Percentiles rank a stretch among this genome's conserved stretches.
Conservation (phyloP, 768 basidiomycete genomes). For the Coprinellus aureogranulatus region DNA sequence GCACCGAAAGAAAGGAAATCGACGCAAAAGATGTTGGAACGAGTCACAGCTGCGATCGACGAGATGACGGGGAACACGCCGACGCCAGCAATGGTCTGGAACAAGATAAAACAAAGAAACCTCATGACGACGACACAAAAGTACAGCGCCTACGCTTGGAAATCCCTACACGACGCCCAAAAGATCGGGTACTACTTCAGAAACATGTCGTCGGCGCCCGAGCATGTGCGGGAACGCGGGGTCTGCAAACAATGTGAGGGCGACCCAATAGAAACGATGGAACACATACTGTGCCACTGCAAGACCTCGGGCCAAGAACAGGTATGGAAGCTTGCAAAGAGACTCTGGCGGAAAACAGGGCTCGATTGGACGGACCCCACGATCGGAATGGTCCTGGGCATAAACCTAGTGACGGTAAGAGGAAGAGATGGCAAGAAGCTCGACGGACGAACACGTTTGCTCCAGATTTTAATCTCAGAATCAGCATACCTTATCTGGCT, state of each 20-base stretch:
- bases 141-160: slow-evolving; percentile 19
- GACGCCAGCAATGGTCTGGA: too few relatives aligned
- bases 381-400: slow-evolving; percentile 18
- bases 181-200: slow-evolving; percentile 21
- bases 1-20: too few relatives aligned
- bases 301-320: slow-evolving; percentile 14
- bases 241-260: slow-evolving; percentile 1
- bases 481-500: slow-evolving; percentile 28
- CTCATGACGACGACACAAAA: background rate
- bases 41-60: too few relatives aligned
- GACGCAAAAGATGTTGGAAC: too few relatives aligned
- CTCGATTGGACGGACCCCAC: slow-evolving; percentile 8
- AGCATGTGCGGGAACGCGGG: slow-evolving; percentile 5
- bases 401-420: slow-evolving; percentile 9
- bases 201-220: slow-evolving; percentile 19
- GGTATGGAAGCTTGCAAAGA: slow-evolving; percentile 20
- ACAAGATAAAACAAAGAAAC: background rate
- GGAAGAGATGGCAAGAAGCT: background rate
- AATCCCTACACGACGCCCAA: slow-evolving; percentile 20
- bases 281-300: slow-evolving; percentile 17
- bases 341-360: slow-evolving; percentile 14
- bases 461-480: slow-evolving; percentile 25
- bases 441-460: slow-evolving; percentile 13
- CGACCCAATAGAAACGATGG: background rate
- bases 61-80: too few relatives aligned